phyloP scores from a whole-genome alignment of 2,329 filamentous ascomycete genomes.

The Cytospora mali region DNA sequence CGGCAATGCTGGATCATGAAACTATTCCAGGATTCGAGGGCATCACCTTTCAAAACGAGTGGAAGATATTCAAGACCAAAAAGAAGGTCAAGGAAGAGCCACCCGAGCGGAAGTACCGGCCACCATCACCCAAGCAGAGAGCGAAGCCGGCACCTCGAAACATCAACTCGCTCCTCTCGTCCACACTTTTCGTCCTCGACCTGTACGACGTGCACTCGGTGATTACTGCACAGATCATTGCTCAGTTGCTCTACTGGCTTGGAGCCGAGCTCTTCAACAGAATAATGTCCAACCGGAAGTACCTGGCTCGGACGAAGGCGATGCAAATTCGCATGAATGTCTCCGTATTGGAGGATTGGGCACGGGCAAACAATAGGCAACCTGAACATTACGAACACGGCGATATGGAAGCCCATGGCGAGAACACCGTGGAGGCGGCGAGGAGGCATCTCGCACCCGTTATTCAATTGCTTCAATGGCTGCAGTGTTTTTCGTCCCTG shows the following conservation, averaged over 20 bases:
- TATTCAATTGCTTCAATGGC: conserved; percentile 93
- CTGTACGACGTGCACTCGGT: conserved; percentile 99
- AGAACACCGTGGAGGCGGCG: conserved; percentile 82
- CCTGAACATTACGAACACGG: conserved; percentile 96
- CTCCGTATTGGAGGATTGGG: conserved; percentile 94
- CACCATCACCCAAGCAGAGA: conserved; percentile 88
- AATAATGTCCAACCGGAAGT: conserved; percentile 94
- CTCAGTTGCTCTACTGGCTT: conserved; percentile 94
- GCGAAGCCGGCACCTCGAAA: conserved; percentile 92
- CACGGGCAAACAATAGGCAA: conserved; percentile 86
- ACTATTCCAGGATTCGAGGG: conserved; percentile 97
- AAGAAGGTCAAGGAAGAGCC: conserved; percentile 88
- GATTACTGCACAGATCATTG: conserved; percentile 87
- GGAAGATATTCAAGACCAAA: conserved; percentile 95
- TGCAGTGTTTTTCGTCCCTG: conserved; percentile 95
- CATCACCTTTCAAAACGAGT: conserved; percentile 96
- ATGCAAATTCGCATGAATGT: conserved; percentile 99
- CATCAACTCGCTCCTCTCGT: conserved; percentile 92
- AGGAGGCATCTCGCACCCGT: conserved; percentile 84
- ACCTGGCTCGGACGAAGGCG: conserved; percentile 92
- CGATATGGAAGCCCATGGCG: conserved; percentile 80
- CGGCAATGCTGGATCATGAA: conserved; percentile 95
- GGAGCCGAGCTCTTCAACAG: conserved; percentile 96
- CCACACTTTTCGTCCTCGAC: conserved; percentile 94
- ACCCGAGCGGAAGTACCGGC: conserved; percentile 84